Evolutionary conservation across 1,139 yeast species (phyloP), one percentile per base, ranked within the genome.

Genomic region (Arxiozyma heterogenica): DNA sequence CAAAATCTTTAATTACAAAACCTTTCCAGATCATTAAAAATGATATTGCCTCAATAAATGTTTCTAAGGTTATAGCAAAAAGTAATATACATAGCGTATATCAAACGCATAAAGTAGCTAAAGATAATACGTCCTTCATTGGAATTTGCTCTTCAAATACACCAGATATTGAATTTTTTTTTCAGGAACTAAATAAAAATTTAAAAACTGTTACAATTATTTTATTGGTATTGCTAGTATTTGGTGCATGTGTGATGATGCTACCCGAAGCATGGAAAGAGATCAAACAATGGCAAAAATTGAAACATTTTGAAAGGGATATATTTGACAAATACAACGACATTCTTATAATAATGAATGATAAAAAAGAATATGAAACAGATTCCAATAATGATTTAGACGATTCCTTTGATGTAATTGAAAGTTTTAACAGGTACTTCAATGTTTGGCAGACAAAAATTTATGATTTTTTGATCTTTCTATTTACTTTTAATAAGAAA

Each of bases 11-110:
- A 51, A 77, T 83, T 22, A 67, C 73, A 23, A 60, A 61, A 9
- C 90, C 90, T 0, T 85, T 89, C 64, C 74, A 75, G 1, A 62
- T 68, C 23, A 66, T 87, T 8, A 76, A 78, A 55, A 65, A 67
- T 1, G 74, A 75, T 49, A 70, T 82, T 1, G 56, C 60, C 15
- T 57, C 60, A 23, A 52, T 64, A 0, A 66, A 70, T 47, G 53
- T 68, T 1, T 53, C 68, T n/a, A 51, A 57, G 8, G 53, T 59
- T 11, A 59, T 60, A 15, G 62, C 56, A 6, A 54, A 62, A 51
- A 9, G 45, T 3, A 54, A 55, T 12, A 38, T 55, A 3, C 3
- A 34, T 34, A 34, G 15, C n/a, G 4, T 34, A 12, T 12, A 34
- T 15, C 39, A 34, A 34, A 12, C 3, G 15, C 2, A 34, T 34